Conservation (phyloP, 2,329 filamentous ascomycete species). For the Immersiporthe knoxdaviesiana region DNA sequence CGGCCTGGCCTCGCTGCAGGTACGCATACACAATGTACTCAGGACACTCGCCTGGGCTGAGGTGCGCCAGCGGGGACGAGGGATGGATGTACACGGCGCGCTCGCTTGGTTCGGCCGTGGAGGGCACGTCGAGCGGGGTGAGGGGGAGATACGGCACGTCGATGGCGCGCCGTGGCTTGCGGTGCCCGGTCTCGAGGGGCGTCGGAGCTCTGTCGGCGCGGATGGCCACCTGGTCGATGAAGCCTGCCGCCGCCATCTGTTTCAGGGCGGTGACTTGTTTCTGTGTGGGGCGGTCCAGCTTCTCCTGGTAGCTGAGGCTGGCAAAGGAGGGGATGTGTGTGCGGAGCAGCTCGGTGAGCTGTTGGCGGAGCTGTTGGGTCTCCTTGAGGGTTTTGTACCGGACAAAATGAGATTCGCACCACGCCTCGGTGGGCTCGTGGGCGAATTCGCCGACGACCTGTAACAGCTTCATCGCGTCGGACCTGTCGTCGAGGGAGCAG, state of each 20-base stretch:
- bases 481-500: slow-evolving; percentile 77
- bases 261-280: slow-evolving; percentile 80
- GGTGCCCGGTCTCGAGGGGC: slow-evolving; percentile 63
- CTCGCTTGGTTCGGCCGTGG: slow-evolving; percentile 51
- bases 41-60: slow-evolving; percentile 74
- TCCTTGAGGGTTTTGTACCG: slow-evolving; percentile 86
- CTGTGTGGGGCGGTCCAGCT: slow-evolving; percentile 61
- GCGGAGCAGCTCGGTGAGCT: slow-evolving; percentile 80
- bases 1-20: slow-evolving; percentile 69
- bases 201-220: slow-evolving; percentile 82
- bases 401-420: slow-evolving; percentile 84
- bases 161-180: slow-evolving; percentile 81
- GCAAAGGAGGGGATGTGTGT: slow-evolving; percentile 71
- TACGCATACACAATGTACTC: slow-evolving; percentile 87
- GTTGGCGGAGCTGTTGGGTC: slow-evolving; percentile 77
- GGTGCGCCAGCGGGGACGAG: slow-evolving; percentile 74
- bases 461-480: slow-evolving; percentile 88
- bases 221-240: slow-evolving; percentile 92
- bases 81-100: slow-evolving; percentile 86
- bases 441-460: slow-evolving; percentile 88
- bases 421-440: slow-evolving; percentile 70
- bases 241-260: slow-evolving; percentile 89
- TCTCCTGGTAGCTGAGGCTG: slow-evolving; percentile 59
- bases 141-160: slow-evolving; percentile 92
- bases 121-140: slow-evolving; percentile 61